phyloP scores from a whole-genome alignment of 768 basidiomycete species.

The Auricularia sp. region DNA sequence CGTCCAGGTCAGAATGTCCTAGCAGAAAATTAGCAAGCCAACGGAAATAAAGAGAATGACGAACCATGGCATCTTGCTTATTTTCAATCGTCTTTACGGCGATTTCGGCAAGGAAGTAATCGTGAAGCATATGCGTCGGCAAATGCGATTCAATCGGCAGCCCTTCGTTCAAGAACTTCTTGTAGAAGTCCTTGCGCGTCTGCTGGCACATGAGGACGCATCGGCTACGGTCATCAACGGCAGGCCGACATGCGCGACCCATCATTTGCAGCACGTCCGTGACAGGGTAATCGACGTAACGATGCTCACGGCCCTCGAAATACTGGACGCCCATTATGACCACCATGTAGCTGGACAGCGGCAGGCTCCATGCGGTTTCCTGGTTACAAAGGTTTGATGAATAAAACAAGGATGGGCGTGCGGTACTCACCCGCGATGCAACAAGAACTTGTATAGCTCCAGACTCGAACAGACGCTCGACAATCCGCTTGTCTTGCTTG shows the following conservation, averaged over 20 bases:
- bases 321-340: constrained; percentile 99
- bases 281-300: constrained; percentile 95
- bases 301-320: constrained; percentile 95
- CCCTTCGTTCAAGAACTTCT: constrained; percentile 96
- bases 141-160: constrained; percentile 94
- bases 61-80: constrained; percentile 91
- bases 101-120: constrained; percentile 97
- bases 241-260: constrained; percentile 91
- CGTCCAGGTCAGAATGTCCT: constrained; percentile 98
- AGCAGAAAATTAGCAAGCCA: not conserved
- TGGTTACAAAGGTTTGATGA: constrained; percentile 18
- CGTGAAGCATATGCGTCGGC: constrained; percentile 81
- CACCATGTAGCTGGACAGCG: constrained; percentile 92
- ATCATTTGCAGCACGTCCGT: constrained; percentile 99
- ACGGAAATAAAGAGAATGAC: constrained; percentile 10
- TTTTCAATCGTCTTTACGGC: constrained; percentile 98
- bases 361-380: constrained; percentile 95
- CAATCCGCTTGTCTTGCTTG: constrained; percentile 88
- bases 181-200: constrained; percentile 97
- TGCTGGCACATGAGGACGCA: constrained; percentile 98
- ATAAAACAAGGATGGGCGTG: not conserved
- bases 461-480: constrained; percentile 83
- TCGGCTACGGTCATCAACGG: constrained; percentile 78
- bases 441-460: constrained; percentile 93
- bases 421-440: constrained; percentile 67